Percentiles rank a stretch among this genome's conserved stretches.
Evolutionary conservation across 495 filamentous ascomycete species (phyloP).

Genomic region (Thermothielavioides terrestris): DNA sequence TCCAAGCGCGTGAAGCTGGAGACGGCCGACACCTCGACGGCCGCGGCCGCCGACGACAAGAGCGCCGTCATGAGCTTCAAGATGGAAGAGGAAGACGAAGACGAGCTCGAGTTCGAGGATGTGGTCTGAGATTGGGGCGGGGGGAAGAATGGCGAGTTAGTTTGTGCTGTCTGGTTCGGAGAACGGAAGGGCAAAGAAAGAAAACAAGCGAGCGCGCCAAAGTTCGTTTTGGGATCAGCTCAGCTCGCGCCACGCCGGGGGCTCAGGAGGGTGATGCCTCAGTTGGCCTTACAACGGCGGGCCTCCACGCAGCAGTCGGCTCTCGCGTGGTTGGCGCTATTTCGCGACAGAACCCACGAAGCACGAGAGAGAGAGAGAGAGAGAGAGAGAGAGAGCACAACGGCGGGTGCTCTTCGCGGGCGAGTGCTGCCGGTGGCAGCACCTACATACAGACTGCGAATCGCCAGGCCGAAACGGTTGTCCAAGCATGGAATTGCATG

Average conservation of each 20-base stretch:
- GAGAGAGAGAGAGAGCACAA: neutral
- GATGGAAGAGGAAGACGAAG: constrained; percentile 43
- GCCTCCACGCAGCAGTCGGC: too few species aligned
- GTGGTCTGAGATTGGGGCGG: constrained; percentile 27
- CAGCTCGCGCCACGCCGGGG: neutral
- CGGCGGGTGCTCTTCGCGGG: neutral
- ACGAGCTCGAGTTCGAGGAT: constrained; percentile 61
- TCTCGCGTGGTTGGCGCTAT: too few species aligned
- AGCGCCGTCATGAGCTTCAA: constrained; percentile 46
- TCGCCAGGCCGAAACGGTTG: too few species aligned
- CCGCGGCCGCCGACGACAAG: constrained; percentile 23
- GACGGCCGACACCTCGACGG: constrained; percentile 20
- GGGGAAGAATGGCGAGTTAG: too few species aligned
- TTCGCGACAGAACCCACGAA: too few species aligned
- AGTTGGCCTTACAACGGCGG: neutral
- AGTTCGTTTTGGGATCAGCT: too few species aligned
- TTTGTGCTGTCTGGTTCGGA: too few species aligned
- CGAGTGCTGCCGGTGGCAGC: too few species aligned
- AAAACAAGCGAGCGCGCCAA: neutral
- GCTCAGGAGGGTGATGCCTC: constrained; percentile 1
- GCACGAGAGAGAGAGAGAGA: too few species aligned
- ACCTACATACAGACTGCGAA: too few species aligned
- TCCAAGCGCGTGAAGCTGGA: constrained; percentile 50
- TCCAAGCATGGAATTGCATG: too few species aligned
- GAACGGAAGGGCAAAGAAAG: too few species aligned